Evolutionary conservation across 768 basidiomycete species (phyloP), one percentile per base, ranked within the genome.

Genomic region (Pisolithus sp.): DNA sequence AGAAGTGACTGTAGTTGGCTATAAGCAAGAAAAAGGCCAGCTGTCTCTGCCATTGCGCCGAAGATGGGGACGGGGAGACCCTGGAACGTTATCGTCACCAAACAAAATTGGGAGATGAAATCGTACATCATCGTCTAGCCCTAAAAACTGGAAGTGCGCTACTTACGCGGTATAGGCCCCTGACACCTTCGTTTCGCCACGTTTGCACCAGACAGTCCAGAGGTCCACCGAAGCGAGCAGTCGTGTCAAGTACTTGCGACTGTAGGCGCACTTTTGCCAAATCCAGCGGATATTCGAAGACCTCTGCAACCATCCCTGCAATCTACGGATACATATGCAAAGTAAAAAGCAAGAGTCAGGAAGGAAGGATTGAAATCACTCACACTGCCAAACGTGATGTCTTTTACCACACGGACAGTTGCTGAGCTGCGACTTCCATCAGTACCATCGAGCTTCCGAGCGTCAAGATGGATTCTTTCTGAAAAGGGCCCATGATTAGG

Each of bases 211-310:
- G 73, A 63, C 84, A 85, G 65, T 83, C 82, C 36, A 82, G 56
- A 0, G 81, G 81, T 1, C 82, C 83, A 13, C 61, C 72, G 66
- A 81, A 85, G 12, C 78, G 73, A 24, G 76, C 68, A n/a, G 75
- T 67, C 36, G 68, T 63, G 60, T 89, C 86, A 23, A 93, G 77
- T 4, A 91, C 85, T 65, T 95, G 93, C 4, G 89, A 79, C 70
- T 95, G 93, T 13, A 96, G 73, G 46, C 91, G 81, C 54, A 97
- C 93, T 71, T 94, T 94, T 56, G 89, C 86, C 36, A 95, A 77
- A 71, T 95, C 93, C 61, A 93, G 93, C 3, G 93, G 93, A 62
- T 93, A 91, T 70, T 93, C 93, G 57, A 94, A 86, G 7, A 93
- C 76, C 69, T 92, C 90, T 20, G 90, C 86, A 10, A 80, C 76